Base-by-base conservation (phyloP, 1,284 basidiomycete species). In the Caloboletus firmus region DNA sequence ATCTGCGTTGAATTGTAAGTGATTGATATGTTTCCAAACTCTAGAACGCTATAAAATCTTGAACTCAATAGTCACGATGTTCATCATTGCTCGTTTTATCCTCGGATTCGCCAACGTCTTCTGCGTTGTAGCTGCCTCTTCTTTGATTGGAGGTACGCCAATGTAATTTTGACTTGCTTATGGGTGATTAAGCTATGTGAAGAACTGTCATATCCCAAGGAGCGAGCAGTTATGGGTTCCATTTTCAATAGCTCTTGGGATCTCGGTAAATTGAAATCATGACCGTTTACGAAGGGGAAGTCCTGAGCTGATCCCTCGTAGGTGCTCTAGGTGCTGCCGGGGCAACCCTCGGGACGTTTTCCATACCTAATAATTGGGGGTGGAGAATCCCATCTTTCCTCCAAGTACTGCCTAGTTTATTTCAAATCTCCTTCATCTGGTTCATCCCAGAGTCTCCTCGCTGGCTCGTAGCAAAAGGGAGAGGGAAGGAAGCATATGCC, bases 361-460 rank as follows among this genome's bases (percentile, higher is more conserved):
- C 64, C 2, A 79, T 82, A 69, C 54, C 56, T 2, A 76, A 62
- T 51, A 71, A 79, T 61, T 82, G 81, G 79, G 77, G 75, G 1
- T 83, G 81, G 81, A 70, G 82, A 30, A 77, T 82, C 31, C 81
- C 81, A 0, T 79, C 79, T 5, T 62, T 83, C n/a, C 72, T 85
- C 5, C 84, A 87, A 64, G 66, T 76, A 44, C 57, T 77, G 0
- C 81, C 83, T 0, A 78, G 77, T 43, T 35, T 70, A 28, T 60
- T 82, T 24, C 81, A 81, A 58, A 66, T 84, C 37, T 52, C 59
- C 20, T 79, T 79, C 62, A 69, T 80, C 46, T 75, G 66, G 56
- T 74, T 80, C 58, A 69, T 83, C 22, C 82, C 82, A 4, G 80
- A 85, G 62, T 82, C 80, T 1, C 84, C 84, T 36, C 77, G 85